phyloP scores from a whole-genome alignment of 2,329 filamentous ascomycete species.

The Phoma sp. region DNA sequence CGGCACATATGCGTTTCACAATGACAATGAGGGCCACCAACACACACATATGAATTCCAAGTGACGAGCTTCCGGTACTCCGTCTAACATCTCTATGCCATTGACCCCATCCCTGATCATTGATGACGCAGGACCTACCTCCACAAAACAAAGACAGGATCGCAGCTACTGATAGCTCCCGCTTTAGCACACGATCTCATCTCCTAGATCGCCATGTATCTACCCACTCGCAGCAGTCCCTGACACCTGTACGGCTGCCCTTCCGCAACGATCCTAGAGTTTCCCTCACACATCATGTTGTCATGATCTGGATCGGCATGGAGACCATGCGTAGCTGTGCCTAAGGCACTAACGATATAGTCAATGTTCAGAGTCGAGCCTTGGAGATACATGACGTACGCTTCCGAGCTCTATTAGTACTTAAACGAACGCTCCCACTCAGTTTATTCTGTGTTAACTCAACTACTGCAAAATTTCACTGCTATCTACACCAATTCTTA shows the following conservation, averaged over 20 bases:
- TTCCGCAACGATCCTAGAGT: slow-evolving; percentile 4
- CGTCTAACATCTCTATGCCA: too few species aligned
- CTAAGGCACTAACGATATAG: slow-evolving; percentile 5
- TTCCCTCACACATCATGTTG: slow-evolving; percentile 26
- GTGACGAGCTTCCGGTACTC: neutral
- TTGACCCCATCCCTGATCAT: neutral
- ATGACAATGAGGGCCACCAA: too few species aligned
- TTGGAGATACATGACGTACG: slow-evolving; percentile 27
- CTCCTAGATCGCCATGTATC: slow-evolving; percentile 22
- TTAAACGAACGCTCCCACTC: slow-evolving; percentile 13
- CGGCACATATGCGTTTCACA: too few species aligned
- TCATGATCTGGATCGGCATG: slow-evolving; percentile 25
- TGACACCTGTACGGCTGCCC: slow-evolving; percentile 11
- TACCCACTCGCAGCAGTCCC: slow-evolving; percentile 14
- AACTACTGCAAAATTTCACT: neutral
- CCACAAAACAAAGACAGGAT: slow-evolving; percentile 2
- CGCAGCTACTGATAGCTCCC: slow-evolving; percentile 22
- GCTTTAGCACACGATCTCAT: slow-evolving; percentile 15
- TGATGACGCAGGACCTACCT: slow-evolving; percentile 4
- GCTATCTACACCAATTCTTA: neutral
- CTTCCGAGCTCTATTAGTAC: slow-evolving; percentile 6
- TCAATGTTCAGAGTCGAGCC: neutral
- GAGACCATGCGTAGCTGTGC: slow-evolving; percentile 4
- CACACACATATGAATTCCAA: neutral
- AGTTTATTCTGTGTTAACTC: neutral